phyloP scores from a whole-genome alignment of 192 early-diverging fungal species.

The Podila minutissima region DNA sequence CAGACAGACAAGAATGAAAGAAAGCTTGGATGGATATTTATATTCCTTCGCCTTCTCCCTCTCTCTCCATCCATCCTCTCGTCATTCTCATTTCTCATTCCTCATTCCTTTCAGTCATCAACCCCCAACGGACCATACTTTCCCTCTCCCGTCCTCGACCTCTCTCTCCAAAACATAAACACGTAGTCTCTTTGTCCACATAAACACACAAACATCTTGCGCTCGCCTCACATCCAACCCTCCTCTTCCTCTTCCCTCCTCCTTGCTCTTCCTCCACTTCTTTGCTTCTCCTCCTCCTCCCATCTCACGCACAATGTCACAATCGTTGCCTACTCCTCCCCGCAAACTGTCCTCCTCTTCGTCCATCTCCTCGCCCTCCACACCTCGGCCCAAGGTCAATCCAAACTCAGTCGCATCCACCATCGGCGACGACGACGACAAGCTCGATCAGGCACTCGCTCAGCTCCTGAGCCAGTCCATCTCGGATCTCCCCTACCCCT shows the following conservation, averaged over 20 bases:
- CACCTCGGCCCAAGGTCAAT: constrained; percentile 36
- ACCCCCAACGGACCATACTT: neutral
- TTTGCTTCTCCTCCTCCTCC: neutral
- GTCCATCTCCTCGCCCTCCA: neutral
- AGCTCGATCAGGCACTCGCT: constrained; percentile 31
- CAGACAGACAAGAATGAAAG: too few species aligned
- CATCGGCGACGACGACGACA: constrained; percentile 20
- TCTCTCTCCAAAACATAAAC: neutral
- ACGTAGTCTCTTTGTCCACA: neutral
- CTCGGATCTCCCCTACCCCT: neutral
- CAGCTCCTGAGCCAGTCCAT: constrained; percentile 32
- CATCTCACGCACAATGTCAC: constrained; percentile 16
- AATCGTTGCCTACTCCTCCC: constrained; percentile 40
- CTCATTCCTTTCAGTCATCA: neutral
- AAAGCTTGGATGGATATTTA: too few species aligned
- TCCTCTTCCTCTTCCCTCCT: neutral
- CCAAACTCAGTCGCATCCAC: constrained; percentile 18
- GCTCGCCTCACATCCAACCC: neutral
- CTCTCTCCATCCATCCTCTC: neutral
- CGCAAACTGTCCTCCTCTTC: constrained; percentile 29
- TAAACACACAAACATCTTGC: neutral
- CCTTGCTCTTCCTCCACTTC: neutral
- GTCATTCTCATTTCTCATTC: neutral
- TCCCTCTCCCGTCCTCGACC: neutral
- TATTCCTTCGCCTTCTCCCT: too few species aligned